These are phyloP conservation scores for Prunus yedoensis DNA, from an alignment of 331 rosid genomes.

Conservation along the genomic window DNA sequence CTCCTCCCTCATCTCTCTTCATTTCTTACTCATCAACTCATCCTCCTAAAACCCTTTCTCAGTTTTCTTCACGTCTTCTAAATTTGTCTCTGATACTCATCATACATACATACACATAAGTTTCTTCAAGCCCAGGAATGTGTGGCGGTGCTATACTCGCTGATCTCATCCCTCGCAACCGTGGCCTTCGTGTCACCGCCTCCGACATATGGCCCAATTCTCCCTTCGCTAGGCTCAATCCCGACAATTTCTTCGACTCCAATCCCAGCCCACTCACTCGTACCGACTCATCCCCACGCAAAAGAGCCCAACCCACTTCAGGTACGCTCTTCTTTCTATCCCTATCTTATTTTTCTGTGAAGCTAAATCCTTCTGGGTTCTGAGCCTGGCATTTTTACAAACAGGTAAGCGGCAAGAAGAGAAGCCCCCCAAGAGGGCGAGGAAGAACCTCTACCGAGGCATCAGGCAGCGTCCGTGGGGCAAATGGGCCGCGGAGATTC, in stretches of 20 bases:
- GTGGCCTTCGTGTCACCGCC: slow-evolving; percentile 44
- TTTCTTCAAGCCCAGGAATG: slow-evolving; percentile 28
- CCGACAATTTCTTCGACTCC: slow-evolving; percentile 14
- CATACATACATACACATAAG: neutral
- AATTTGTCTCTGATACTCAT: neutral
- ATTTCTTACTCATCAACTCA: neutral
- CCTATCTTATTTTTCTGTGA: neutral
- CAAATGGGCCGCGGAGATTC: slow-evolving; percentile 99
- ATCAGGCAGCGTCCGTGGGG: slow-evolving; percentile 99
- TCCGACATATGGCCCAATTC: slow-evolving; percentile 70
- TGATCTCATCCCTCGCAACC: slow-evolving; percentile 63
- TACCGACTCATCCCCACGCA: slow-evolving; percentile 19
- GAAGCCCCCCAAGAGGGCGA: slow-evolving; percentile 69
- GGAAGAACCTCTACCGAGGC: slow-evolving; percentile 92
- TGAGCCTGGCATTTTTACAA: slow-evolving; percentile 19
- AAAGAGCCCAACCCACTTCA: slow-evolving; percentile 37
- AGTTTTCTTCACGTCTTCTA: neutral
- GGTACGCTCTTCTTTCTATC: slow-evolving; percentile 26
- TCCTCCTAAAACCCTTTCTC: neutral
- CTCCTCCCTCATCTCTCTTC: neutral
- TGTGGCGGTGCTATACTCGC: slow-evolving; percentile 91
- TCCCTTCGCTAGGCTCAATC: slow-evolving; percentile 24
- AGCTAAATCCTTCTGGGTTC: neutral
- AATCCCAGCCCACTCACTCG: slow-evolving; percentile 1
- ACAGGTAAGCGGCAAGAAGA: slow-evolving; percentile 48